Base-by-base conservation (phyloP, 495 filamentous ascomycete species). In the Letharia lupina region DNA sequence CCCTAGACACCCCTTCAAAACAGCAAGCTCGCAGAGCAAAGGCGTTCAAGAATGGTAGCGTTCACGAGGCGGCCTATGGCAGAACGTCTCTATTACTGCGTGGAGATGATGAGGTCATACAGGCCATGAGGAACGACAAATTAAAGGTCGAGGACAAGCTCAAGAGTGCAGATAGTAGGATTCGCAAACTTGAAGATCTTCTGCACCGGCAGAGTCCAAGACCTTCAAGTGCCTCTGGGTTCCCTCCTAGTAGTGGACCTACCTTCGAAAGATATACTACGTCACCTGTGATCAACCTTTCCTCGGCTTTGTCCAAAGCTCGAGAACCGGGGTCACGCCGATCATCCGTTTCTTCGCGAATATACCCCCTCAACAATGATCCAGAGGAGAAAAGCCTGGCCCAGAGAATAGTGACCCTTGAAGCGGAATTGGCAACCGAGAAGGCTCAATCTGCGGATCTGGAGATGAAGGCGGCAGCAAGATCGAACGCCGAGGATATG, bases 21-120 rank as follows among this genome's bases (percentile, higher is more conserved):
- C 89, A 90, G 72, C 84, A 86, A 70, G 82, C 84, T 57, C 91
- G 89, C 73, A 83, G 89, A 60, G 86, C 91, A 48, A 95, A 92
- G 71, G 91, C 90, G 1, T 98, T 99, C 81, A 98, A 96, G 71
- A 91, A 92, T 70, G 95, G 94, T 50, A 97, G 93, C 70, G 82
- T 99, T 16, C 92, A 97, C 70, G 94, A 98, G 70, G 86, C 87
- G 18, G 82, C 81, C 15, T 79, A 91, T 58, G 89, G 91, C 44
- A 85, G 86, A 66, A 92, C 88, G 65, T 93, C 92, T 13, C 80
- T 97, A 33, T 75, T 96, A 44, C 81, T 93, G 11, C 84, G 89
- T 45, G 89, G 87, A 28, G 91, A 96, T 69, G 91, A 93, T 68
- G 90, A 96, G 63, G 79, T 91, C 37, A 72, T 88, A 6, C 78